phyloP scores from a whole-genome alignment of 768 basidiomycete species.

The Russula compacta region DNA sequence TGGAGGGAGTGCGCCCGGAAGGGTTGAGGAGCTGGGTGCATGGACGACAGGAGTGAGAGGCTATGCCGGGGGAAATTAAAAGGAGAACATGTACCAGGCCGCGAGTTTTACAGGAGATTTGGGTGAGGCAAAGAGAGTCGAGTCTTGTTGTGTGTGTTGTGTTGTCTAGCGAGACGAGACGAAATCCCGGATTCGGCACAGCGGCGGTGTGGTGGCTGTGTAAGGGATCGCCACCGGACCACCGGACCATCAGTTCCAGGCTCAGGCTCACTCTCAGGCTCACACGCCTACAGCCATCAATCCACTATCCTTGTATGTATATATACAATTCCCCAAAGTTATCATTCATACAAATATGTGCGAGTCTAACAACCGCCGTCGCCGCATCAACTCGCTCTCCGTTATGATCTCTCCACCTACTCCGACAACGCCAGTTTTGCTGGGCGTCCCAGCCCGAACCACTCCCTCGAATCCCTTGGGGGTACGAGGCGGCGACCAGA shows the following conservation, averaged over 20 bases:
- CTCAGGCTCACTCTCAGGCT: no score
- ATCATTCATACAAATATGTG: slow-evolving; percentile 42
- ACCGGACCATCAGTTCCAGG: no score
- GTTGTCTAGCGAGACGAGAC: slow-evolving; percentile 1
- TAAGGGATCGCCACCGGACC: slow-evolving; percentile 5
- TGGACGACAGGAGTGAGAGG: slow-evolving; percentile 17
- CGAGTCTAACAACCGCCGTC: slow-evolving; percentile 67
- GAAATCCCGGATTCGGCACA: not conserved
- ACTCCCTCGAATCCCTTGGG: slow-evolving; percentile 8
- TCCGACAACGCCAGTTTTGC: slow-evolving; percentile 34
- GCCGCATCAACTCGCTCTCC: slow-evolving; percentile 70
- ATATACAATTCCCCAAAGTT: not conserved
- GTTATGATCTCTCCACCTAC: slow-evolving; percentile 61
- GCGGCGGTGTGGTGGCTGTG: slow-evolving; percentile 9
- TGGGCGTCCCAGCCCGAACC: slow-evolving; percentile 12
- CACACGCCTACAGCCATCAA: not conserved
- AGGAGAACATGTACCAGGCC: slow-evolving; percentile 10
- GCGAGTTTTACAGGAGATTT: slow-evolving; percentile 17
- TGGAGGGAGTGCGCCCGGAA: slow-evolving; percentile 15
- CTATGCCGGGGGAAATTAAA: slow-evolving; percentile 12
- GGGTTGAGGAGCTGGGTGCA: slow-evolving; percentile 17
- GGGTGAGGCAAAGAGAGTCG: slow-evolving; percentile 6
- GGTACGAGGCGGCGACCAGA: slow-evolving; percentile 11
- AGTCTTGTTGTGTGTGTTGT: not conserved
- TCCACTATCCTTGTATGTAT: not conserved